Evolutionary conservation across 495 filamentous ascomycete genomes (phyloP), one percentile per base, ranked within the genome.

Genomic region (Aspergillus taichungensis): DNA sequence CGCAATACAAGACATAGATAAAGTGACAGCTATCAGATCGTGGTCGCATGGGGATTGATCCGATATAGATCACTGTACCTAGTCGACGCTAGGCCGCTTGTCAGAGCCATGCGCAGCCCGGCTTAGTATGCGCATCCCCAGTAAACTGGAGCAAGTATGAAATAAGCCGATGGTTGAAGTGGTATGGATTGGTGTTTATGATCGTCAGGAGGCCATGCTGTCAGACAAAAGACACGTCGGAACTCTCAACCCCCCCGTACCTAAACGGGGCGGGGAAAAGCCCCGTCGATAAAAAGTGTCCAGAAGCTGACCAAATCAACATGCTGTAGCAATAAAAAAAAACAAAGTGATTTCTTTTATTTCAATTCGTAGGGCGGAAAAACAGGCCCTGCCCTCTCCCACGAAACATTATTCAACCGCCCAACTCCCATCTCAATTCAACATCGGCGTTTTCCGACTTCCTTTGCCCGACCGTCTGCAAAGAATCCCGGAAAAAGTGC

Each of bases 291-390:
- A 51, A 44, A 40, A 54, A 47, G 57, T 52, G 55, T 49, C 52
- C 55, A 61, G 44, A 42, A 50, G 38, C 47, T 37, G 43, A 54
- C 46, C 43, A 56, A 57, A 42, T 32, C 55, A 54, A 47, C 55
- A 52, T 50, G 55, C 42, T 50, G 50, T 47, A 55, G 54, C 57
- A 46, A 55, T 51, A 32, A 56, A 47, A 54, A 47, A 53, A 24
- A 47, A 57, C 30, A 50, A 55, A 56, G 54, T 52, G 45, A 36
- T 42, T 55, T 55, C 44, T 57, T 60, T 54, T 54, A 61, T 63
- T 64, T 65, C 58, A 61, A 67, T 69, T 68, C 67, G 61, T 71
- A 65, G 64, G 64, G 67, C 63, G 64, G 56, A 55, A 52, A 24
- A 24, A 24, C 18, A 54, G 65, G 62, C 67, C 67, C 67, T 67